These are phyloP conservation scores for Globisporangium apiculatum DNA, from an alignment of 352 stramenopile species.

Conservation along the genomic window DNA sequence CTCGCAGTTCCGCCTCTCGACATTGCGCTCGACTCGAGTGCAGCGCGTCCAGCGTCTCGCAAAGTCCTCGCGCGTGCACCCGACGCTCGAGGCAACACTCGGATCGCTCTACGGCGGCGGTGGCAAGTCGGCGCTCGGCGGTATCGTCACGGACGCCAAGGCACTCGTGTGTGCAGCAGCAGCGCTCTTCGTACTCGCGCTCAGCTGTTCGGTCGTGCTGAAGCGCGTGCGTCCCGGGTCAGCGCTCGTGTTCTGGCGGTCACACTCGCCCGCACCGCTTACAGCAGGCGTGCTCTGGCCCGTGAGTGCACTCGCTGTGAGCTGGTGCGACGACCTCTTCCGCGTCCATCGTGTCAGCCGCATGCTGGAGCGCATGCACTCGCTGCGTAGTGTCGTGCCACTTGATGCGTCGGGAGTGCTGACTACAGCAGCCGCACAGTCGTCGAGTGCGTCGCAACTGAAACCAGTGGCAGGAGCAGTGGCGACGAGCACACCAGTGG, in stretches of 20 bases:
- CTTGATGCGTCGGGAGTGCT: no score
- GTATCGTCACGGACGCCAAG: constrained; percentile 7
- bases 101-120: background rate
- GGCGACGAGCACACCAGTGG: no score
- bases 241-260: constrained; percentile 5
- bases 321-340: constrained; percentile 10
- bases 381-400: background rate
- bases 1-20: constrained; percentile 7
- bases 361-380: background rate
- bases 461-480: no score
- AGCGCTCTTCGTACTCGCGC: background rate
- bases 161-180: background rate
- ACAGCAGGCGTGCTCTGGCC: background rate
- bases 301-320: constrained; percentile 1
- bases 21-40: background rate
- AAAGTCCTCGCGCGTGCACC: background rate
- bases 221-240: background rate
- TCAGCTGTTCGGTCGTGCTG: background rate
- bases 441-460: no score
- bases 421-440: no score
- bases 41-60: background rate
- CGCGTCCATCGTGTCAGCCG: background rate
- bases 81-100: background rate
- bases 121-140: background rate
- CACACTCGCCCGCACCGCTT: constrained; percentile 4